phyloP scores from a whole-genome alignment of 2,329 filamentous ascomycete species.

The Sclerotinia sclerotiorum region DNA sequence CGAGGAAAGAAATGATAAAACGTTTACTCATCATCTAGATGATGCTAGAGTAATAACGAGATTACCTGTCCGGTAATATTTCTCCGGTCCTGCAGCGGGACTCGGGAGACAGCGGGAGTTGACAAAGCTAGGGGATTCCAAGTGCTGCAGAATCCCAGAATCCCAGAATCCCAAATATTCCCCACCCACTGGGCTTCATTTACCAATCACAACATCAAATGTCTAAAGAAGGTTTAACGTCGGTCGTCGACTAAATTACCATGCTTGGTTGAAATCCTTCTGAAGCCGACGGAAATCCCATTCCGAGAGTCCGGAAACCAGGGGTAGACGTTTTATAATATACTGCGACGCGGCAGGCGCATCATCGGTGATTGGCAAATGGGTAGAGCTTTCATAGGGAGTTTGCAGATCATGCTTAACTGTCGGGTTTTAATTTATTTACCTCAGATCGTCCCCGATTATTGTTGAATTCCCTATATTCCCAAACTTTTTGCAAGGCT shows the following conservation, averaged over 20 bases:
- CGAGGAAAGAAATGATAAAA: background rate
- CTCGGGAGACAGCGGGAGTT: too few species aligned
- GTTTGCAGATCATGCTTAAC: too few species aligned
- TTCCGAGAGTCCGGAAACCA: background rate
- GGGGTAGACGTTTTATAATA: background rate
- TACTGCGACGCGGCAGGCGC: too few species aligned
- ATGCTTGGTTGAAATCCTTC: too few species aligned
- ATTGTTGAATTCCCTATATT: background rate
- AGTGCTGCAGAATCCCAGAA: too few species aligned
- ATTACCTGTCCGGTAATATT: background rate
- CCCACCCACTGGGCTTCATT: background rate
- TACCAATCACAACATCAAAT: background rate
- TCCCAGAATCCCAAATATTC: too few species aligned
- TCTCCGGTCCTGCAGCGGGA: too few species aligned
- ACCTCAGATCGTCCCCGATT: background rate
- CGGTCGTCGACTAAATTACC: background rate
- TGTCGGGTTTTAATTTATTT: background rate
- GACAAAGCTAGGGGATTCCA: background rate
- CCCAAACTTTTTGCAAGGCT: background rate
- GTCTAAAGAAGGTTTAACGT: background rate
- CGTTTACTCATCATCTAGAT: background rate
- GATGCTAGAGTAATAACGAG: too few species aligned
- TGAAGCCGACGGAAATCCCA: background rate
- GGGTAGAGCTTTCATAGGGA: too few species aligned
- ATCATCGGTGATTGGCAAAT: too few species aligned